Evolutionary conservation across 345 rosid species (phyloP), one percentile per base, ranked within the genome.

Genomic region (Lagerstroemia speciosa): DNA sequence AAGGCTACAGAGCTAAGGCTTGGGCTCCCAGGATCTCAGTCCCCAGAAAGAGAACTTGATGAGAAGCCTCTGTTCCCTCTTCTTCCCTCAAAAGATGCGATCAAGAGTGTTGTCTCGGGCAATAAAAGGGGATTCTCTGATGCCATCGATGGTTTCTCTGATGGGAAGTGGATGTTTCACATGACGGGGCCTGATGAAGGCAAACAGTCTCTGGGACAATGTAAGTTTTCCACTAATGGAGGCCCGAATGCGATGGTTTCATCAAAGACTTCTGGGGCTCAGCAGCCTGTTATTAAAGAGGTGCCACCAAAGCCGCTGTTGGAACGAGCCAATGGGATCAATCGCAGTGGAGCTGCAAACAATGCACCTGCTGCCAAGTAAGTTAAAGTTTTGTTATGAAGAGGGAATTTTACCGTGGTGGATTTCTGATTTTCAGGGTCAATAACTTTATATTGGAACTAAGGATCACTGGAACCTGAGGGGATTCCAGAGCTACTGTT

Each of bases 11-110:
- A 88, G 67, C 75, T 88, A 43, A 80, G 87, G 72, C 91, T 88
- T 27, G 91, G 93, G 36, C 91, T 86, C 75, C 93, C 91, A 24
- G 91, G 93, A 66, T 84, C 86, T n/a, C 93, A 70, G 63, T 82
- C 87, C 19, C 91, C 84, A 7, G 78, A 77, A 72, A 83, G 87
- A 67, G 82, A 74, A 41, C 77, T 79, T 22, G 86, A 78, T 60
- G 91, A 86, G 84, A 88, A 88, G 63, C 81, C 78, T 3, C 80
- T 88, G 58, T 86, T 88, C 68, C 87, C 93, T 26, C 72, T 88
- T 68, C 85, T 77, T 73, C 87, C 87, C 46, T 71, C 74, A 43
- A 83, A 73, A 34, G 88, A 88, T 73, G 70, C 73, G 46, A 72
- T 76, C 69, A 82, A 83, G 76, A 77, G 61, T 71, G 75, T 83